These are phyloP conservation scores for Stellera chamaejasme DNA, from an alignment of 345 rosid species.

Conservation along the genomic window DNA sequence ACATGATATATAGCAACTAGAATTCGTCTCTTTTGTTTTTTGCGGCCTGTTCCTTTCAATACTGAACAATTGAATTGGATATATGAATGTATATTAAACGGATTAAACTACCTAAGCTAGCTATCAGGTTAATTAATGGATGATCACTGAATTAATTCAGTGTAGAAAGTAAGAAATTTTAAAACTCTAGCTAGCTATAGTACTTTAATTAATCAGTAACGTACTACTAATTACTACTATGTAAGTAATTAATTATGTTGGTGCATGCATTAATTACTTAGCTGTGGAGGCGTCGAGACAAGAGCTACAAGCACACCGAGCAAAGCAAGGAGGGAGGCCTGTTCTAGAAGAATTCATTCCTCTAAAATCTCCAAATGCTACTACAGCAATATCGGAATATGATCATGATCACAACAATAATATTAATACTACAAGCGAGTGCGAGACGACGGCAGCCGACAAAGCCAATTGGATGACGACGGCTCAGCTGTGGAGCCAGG, in stretches of 20 bases:
- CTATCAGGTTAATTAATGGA: no score
- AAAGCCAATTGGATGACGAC: constrained; percentile 90
- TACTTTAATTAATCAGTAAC: no score
- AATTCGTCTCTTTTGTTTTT: not conserved
- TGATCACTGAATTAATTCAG: no score
- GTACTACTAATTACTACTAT: no score
- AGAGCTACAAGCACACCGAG: constrained; percentile 62
- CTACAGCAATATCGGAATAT: constrained; percentile 19
- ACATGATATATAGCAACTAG: not conserved
- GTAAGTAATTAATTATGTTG: no score
- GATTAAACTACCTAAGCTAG: no score
- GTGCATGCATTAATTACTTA: constrained; percentile 16
- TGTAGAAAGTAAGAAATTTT: no score
- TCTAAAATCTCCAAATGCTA: constrained; percentile 34
- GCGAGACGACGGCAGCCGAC: not conserved
- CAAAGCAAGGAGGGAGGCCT: constrained; percentile 42
- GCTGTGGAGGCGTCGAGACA: constrained; percentile 87
- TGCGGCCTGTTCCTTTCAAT: no score
- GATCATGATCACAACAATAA: not conserved
- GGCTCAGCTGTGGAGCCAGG: constrained; percentile 94
- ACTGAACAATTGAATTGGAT: no score
- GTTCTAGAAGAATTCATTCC: constrained; percentile 97
- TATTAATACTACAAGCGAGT: not conserved
- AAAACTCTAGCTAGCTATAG: no score
- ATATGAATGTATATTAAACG: no score